A percentile compares a stretch with the other conserved stretches of the same genome.
These are phyloP conservation scores for Thalassiosira delicatula DNA, from an alignment of 352 stramenopile species.

Conservation along the genomic window DNA sequence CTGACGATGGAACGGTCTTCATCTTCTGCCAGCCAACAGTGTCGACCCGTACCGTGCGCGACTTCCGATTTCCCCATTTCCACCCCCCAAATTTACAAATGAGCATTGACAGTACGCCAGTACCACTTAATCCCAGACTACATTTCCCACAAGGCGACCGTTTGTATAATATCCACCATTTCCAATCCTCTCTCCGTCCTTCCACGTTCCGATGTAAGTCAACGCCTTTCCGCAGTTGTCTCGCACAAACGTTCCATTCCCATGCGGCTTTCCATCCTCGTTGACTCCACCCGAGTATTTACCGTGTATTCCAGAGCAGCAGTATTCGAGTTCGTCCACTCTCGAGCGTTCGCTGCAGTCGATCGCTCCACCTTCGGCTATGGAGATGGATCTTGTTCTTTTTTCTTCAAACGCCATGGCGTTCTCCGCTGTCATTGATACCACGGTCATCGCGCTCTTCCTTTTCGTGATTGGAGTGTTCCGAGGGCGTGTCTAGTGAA, in stretches of 20 bases:
- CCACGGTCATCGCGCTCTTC: too few species aligned
- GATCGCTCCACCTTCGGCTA: constrained; percentile 18
- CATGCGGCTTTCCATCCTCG: constrained; percentile 39
- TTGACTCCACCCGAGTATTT: constrained; percentile 51
- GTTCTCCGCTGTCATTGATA: too few species aligned
- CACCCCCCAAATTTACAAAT: too few species aligned
- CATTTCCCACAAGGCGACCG: constrained; percentile 49
- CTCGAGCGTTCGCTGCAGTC: not conserved
- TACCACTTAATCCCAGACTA: constrained; percentile 58
- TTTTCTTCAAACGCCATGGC: constrained; percentile 4
- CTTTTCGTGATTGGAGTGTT: too few species aligned
- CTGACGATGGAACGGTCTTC: too few species aligned
- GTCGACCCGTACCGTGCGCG: too few species aligned
- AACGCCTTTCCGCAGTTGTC: constrained; percentile 32
- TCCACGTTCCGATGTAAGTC: constrained; percentile 43
- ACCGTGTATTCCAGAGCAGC: constrained; percentile 26
- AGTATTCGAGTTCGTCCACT: constrained; percentile 28
- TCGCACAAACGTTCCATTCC: constrained; percentile 43
- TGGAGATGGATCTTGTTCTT: constrained; percentile 20
- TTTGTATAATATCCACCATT: constrained; percentile 49
- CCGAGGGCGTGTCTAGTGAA: too few species aligned
- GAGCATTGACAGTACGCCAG: too few species aligned
- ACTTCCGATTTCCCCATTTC: too few species aligned
- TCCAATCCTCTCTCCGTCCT: constrained; percentile 38
- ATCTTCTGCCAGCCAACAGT: too few species aligned